A percentile compares a stretch with the other conserved stretches of the same genome.
Conservation (phyloP, 2,329 filamentous ascomycete species). For the Lecanicillium sp. region DNA sequence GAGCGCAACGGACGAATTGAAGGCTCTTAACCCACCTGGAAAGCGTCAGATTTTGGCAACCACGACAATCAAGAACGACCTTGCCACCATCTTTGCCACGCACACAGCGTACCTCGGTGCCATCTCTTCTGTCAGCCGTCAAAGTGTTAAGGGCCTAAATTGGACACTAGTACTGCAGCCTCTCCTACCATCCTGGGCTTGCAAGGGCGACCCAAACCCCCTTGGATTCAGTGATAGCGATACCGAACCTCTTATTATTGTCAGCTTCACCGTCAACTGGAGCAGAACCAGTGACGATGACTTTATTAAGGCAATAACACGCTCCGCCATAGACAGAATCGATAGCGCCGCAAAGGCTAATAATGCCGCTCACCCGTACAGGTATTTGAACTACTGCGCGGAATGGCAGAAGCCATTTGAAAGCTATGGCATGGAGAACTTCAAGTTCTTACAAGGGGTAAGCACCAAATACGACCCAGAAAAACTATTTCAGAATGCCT, state of each 20-base stretch:
- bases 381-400: slow-evolving; percentile 10
- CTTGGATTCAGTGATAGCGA: slow-evolving; percentile 1
- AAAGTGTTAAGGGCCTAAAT: not conserved
- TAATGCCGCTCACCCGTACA: slow-evolving; percentile 2
- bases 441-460: slow-evolving; percentile 17
- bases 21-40: not conserved
- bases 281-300: slow-evolving; percentile 2
- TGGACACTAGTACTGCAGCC: slow-evolving; percentile 1
- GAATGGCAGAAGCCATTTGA: slow-evolving; percentile 15
- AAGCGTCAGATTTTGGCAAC: not conserved
- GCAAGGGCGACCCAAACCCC: not conserved
- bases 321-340: not conserved
- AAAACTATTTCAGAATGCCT: slow-evolving; percentile 20
- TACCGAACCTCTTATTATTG: slow-evolving; percentile 1
- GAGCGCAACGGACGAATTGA: not conserved
- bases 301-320: not conserved
- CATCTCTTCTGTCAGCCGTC: not conserved
- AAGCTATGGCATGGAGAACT: slow-evolving; percentile 23
- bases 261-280: slow-evolving; percentile 2
- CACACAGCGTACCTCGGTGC: not conserved
- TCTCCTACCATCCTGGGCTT: not conserved
- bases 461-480: slow-evolving; percentile 24
- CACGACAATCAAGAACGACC: not conserved
- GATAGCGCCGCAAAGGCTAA: not conserved
- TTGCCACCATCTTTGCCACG: not conserved